Conservation (phyloP, 257 asterid species). For the Paulownia fortunei region DNA sequence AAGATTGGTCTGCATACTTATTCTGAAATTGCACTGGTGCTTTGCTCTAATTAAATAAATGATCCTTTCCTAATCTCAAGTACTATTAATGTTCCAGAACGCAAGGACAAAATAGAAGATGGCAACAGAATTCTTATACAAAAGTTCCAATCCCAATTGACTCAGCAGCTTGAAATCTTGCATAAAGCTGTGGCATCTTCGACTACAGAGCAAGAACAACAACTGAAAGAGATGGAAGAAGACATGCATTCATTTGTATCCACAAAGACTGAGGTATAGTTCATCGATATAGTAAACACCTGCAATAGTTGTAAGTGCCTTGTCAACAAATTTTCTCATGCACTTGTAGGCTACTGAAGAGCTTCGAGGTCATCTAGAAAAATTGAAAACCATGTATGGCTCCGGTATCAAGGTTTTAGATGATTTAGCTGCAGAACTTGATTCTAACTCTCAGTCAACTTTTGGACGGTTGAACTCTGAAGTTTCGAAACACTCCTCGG, state of each 20-base stretch:
- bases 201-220: too few species aligned
- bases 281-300: neutral
- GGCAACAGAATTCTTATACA: conserved; percentile 72
- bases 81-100: conserved; percentile 52
- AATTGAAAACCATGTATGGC: conserved; percentile 68
- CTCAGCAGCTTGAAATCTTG: too few species aligned
- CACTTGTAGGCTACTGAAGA: conserved; percentile 71
- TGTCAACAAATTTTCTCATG: conserved; percentile 23
- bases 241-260: too few species aligned
- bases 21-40: neutral
- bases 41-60: neutral
- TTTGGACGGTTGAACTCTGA: conserved; percentile 67
- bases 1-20: conserved; percentile 70
- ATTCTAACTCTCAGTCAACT: conserved; percentile 61
- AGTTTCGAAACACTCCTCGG: conserved; percentile 77
- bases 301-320: conserved; percentile 4
- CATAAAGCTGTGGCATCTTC: too few species aligned
- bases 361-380: conserved; percentile 63
- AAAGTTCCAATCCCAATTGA: too few species aligned
- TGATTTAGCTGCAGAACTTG: conserved; percentile 73
- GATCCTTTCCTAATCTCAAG: conserved; percentile 18
- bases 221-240: too few species aligned
- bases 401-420: conserved; percentile 72
- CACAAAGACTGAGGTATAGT: too few species aligned
- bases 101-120: conserved; percentile 87